A percentile compares a stretch with the other conserved stretches of the same genome.
Evolutionary conservation across 768 basidiomycete genomes (phyloP).

Genomic region (Agrocybe chaxingu): DNA sequence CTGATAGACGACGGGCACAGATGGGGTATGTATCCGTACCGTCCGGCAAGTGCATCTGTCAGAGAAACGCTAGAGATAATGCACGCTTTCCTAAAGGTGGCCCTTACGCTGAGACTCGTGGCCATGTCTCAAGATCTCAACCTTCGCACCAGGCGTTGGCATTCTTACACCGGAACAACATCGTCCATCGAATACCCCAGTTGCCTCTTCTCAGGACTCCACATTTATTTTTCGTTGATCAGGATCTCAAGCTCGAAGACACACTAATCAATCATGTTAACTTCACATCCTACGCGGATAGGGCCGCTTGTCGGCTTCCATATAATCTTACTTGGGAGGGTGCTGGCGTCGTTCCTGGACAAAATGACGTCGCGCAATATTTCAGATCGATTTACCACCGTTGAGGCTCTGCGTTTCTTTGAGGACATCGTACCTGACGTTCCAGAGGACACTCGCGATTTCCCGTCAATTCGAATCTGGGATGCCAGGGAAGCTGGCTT

Average conservation of each 20-base stretch:
- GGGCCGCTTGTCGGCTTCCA: slow-evolving; percentile 9
- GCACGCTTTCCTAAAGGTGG: too few relatives aligned
- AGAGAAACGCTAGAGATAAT: too few relatives aligned
- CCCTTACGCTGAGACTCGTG: too few relatives aligned
- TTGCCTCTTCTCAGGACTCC: background rate
- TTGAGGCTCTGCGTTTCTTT: slow-evolving; percentile 23
- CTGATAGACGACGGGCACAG: too few relatives aligned
- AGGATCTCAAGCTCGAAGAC: slow-evolving; percentile 12
- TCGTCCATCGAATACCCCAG: slow-evolving; percentile 14
- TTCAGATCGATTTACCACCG: slow-evolving; percentile 20
- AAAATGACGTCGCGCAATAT: slow-evolving; percentile 23
- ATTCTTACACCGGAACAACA: slow-evolving; percentile 18
- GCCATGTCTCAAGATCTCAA: too few relatives aligned
- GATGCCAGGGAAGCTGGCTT: background rate
- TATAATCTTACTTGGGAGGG: background rate
- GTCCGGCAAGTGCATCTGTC: too few relatives aligned
- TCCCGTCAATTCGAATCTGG: background rate
- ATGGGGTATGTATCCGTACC: too few relatives aligned
- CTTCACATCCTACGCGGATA: too few relatives aligned
- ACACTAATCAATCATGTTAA: slow-evolving; percentile 15
- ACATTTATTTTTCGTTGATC: background rate
- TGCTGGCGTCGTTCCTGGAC: slow-evolving; percentile 19
- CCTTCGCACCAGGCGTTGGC: slow-evolving; percentile 7
- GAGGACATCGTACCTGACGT: slow-evolving; percentile 7
- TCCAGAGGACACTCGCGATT: background rate